Evolutionary conservation across 805 yeast species (phyloP), one percentile per base, ranked within the genome.

Genomic region (Kazachstania martiniae): DNA sequence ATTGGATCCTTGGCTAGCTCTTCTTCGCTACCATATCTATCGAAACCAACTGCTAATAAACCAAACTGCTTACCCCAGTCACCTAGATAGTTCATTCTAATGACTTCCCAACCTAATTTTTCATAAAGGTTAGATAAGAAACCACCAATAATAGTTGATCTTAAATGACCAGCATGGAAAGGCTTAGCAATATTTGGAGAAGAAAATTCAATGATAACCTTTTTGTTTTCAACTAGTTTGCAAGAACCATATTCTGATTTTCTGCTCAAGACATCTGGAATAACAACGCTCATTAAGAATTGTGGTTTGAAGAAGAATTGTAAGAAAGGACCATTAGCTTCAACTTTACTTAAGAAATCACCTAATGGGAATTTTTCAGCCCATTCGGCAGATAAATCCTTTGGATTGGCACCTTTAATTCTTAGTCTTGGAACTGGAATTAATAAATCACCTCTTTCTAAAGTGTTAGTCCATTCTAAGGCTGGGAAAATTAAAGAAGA

Each of bases 41-140:
- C 72, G 59, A 79, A 91, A 29, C 96, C 99, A 40, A 91, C 80
- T 17, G 97, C 98, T 46, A 91, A 69, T 28, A 91, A 59, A 60
- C 98, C 99, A 52, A 89, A 91, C 66, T 91, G 99, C 63, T 91
- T 91, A 36, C 99, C 99, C 98, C 98, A 91, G 63, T 91, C 99
- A 51, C 99, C 99, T 44, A 91, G 69, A 61, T 91, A 91, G 67
- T 91, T 91, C 66, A 89, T 70, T 63, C 96, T 74, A 44, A 71
- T 62, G 28, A 91, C 98, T n/a, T 84, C 72, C 83, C 89, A 91
- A 29, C 97, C 98, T 36, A 78, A 66, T 45, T 74, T 77, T 62
- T 86, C 95, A 56, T 91, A 83, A 56, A 91, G 67, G 61, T 87
- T 89, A 25, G 95, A 63, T 30, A 91, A 59, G 65, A 86, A 91